phyloP scores from a whole-genome alignment of 1,284 basidiomycete genomes.

The Rugosomyces carneus region DNA sequence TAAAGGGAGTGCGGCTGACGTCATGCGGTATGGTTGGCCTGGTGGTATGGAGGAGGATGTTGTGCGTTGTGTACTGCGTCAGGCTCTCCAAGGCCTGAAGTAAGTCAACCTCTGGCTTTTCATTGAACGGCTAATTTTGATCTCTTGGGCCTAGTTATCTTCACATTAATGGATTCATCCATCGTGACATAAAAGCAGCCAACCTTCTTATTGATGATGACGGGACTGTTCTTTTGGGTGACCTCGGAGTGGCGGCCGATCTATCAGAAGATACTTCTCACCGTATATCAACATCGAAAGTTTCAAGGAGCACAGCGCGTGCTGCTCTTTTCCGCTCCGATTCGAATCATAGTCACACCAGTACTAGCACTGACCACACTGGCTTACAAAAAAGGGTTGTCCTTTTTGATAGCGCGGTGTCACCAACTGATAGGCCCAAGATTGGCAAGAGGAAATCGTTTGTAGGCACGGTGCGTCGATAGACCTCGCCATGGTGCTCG shows the following conservation, averaged over 20 bases:
- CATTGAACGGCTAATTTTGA: neutral
- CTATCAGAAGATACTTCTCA: slow-evolving; percentile 56
- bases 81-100: slow-evolving; percentile 80
- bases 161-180: slow-evolving; percentile 85
- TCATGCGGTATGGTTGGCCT: slow-evolving; percentile 79
- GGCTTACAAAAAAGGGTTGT: slow-evolving; percentile 24
- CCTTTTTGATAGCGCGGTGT: slow-evolving; percentile 26
- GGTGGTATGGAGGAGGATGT: slow-evolving; percentile 87
- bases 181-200: slow-evolving; percentile 86
- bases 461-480: slow-evolving; percentile 70
- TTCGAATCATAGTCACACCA: slow-evolving; percentile 3
- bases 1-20: slow-evolving; percentile 79
- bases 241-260: slow-evolving; percentile 83
- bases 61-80: slow-evolving; percentile 75
- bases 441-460: slow-evolving; percentile 78
- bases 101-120: slow-evolving; percentile 30
- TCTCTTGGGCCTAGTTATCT: slow-evolving; percentile 51
- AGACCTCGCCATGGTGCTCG: neutral
- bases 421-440: slow-evolving; percentile 28
- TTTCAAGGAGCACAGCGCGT: slow-evolving; percentile 2
- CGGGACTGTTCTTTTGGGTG: slow-evolving; percentile 84
- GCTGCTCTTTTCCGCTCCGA: slow-evolving; percentile 9
- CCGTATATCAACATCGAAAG: slow-evolving; percentile 10
- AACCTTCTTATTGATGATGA: slow-evolving; percentile 85
- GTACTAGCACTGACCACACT: slow-evolving; percentile 2